phyloP scores from a whole-genome alignment of 2,329 filamentous ascomycete species.

The Claviceps pusilla region DNA sequence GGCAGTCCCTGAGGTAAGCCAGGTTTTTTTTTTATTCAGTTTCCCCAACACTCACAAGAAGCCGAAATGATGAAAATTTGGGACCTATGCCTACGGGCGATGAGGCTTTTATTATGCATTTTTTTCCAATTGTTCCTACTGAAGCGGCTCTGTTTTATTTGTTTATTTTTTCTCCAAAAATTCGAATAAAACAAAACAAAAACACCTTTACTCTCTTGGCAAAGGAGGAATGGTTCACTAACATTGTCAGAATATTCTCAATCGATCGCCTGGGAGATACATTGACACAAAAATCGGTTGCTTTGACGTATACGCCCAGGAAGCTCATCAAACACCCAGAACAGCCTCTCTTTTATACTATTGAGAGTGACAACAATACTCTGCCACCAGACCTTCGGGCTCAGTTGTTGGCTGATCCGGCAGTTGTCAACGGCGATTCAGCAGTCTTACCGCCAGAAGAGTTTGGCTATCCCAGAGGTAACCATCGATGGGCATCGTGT shows the following conservation, averaged over 20 bases:
- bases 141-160: slow-evolving; percentile 34
- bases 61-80: slow-evolving; percentile 50
- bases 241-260: slow-evolving; percentile 58
- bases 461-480: slow-evolving; percentile 76
- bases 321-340: slow-evolving; percentile 79
- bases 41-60: slow-evolving; percentile 17
- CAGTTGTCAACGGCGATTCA: slow-evolving; percentile 57
- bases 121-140: slow-evolving; percentile 94
- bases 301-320: slow-evolving; percentile 79
- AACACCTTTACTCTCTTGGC: not conserved
- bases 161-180: not conserved
- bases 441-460: slow-evolving; percentile 58
- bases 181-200: not conserved
- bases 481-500: slow-evolving; percentile 86
- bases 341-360: slow-evolving; percentile 79
- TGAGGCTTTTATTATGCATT: slow-evolving; percentile 39
- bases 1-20: slow-evolving; percentile 67
- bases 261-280: slow-evolving; percentile 78
- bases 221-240: not conserved
- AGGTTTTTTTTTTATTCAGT: not conserved
- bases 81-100: slow-evolving; percentile 39
- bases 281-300: slow-evolving; percentile 71
- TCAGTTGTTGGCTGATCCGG: slow-evolving; percentile 59
- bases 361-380: slow-evolving; percentile 86
- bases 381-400: slow-evolving; percentile 63